These are phyloP conservation scores for Hibiscus mutabilis DNA, from an alignment of 345 rosid genomes.

Conservation along the genomic window DNA sequence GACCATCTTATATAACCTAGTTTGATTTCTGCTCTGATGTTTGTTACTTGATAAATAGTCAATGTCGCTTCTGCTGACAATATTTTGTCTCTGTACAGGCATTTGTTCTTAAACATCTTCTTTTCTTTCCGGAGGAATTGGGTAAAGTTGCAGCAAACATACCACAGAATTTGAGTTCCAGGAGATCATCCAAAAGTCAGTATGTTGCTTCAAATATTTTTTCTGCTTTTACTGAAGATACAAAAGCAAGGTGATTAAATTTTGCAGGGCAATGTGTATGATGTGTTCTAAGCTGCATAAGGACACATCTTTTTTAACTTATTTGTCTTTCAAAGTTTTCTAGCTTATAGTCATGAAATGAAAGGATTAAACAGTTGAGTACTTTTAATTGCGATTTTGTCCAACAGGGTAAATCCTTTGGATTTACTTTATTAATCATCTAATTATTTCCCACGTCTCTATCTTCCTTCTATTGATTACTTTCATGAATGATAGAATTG, in stretches of 20 bases:
- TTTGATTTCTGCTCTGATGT: neutral
- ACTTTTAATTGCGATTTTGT: neutral
- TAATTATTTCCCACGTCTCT: neutral
- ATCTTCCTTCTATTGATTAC: neutral
- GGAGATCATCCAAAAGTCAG: conserved; percentile 31
- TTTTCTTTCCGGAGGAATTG: conserved; percentile 68
- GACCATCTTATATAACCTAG: neutral
- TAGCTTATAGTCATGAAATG: neutral
- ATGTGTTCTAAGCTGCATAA: neutral
- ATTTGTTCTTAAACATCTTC: conserved; percentile 80
- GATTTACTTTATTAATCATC: neutral
- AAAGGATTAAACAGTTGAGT: conserved; percentile 2
- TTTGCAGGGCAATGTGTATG: conserved; percentile 13
- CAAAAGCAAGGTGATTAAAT: conserved; percentile 60
- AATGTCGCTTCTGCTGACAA: conserved; percentile 9
- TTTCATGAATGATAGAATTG: neutral
- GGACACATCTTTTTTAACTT: neutral
- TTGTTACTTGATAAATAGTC: neutral
- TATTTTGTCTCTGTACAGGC: conserved; percentile 58
- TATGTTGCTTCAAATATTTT: conserved; percentile 46
- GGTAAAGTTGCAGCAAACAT: conserved; percentile 30
- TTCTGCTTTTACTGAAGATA: conserved; percentile 52
- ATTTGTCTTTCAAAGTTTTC: neutral
- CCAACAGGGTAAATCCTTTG: neutral
- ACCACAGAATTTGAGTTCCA: conserved; percentile 34